Evolutionary conservation across 768 basidiomycete species (phyloP).

Genomic region (Boletus pseudopeckii): DNA sequence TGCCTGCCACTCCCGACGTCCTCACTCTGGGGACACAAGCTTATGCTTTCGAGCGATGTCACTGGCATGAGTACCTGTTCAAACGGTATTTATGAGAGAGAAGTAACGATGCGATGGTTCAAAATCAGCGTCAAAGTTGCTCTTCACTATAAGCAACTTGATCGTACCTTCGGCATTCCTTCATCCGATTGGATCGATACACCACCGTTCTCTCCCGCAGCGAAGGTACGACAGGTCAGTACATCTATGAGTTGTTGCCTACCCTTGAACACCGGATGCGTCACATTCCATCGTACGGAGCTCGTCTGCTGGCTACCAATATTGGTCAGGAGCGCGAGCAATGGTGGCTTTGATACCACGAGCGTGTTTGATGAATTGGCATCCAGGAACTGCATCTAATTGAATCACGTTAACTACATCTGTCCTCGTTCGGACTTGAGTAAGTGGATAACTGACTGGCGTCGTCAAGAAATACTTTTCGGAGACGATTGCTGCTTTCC

Average conservation of each 20-base stretch:
- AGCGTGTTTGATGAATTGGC: constrained; percentile 39
- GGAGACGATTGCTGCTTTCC: constrained; percentile 46
- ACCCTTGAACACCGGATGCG: constrained; percentile 37
- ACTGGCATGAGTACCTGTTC: constrained; percentile 36
- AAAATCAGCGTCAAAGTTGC: background rate
- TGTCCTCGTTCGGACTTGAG: background rate
- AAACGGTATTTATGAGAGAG: background rate
- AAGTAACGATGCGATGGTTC: background rate
- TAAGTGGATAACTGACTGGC: constrained; percentile 33
- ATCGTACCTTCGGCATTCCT: constrained; percentile 46
- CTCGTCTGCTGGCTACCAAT: constrained; percentile 38
- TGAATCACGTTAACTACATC: background rate
- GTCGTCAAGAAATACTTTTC: constrained; percentile 46
- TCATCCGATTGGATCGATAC: constrained; percentile 36
- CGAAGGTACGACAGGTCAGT: constrained; percentile 43
- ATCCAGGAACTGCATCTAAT: constrained; percentile 44
- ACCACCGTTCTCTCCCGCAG: constrained; percentile 39
- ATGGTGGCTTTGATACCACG: constrained; percentile 51
- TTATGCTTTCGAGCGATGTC: constrained; percentile 22
- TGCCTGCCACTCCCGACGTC: constrained; percentile 2
- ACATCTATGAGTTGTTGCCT: constrained; percentile 50
- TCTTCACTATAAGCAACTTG: background rate
- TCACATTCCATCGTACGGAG: constrained; percentile 41
- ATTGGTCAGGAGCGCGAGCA: constrained; percentile 57
- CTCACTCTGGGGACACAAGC: constrained; percentile 17